Percentiles rank a stretch among this genome's conserved stretches.
phyloP scores from a whole-genome alignment of 1,284 basidiomycete species.

The Fistulinella cinereoalba region DNA sequence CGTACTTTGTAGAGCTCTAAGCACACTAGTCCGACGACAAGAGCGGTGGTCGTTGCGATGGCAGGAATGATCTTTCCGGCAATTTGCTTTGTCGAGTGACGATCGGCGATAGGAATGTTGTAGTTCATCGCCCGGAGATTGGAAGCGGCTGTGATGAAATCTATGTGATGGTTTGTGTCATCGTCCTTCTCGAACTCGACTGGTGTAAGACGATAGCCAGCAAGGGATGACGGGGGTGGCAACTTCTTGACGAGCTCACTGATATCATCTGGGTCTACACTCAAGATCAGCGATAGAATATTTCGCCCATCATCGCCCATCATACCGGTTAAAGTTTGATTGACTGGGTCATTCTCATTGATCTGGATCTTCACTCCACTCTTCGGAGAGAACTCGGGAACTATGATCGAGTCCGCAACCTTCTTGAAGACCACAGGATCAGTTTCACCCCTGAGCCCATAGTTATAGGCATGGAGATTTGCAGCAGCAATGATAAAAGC shows the following conservation, averaged over 20 bases:
- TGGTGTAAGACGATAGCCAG: constrained; percentile 91
- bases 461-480: constrained; percentile 98
- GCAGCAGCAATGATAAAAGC: constrained; percentile 91
- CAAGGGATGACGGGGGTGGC: constrained; percentile 86
- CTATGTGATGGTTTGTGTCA: constrained; percentile 97
- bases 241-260: constrained; percentile 62
- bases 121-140: constrained; percentile 98
- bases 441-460: constrained; percentile 89
- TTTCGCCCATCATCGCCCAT: constrained; percentile 10
- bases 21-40: constrained; percentile 94
- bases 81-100: constrained; percentile 96
- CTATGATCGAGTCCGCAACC: constrained; percentile 79
- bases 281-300: constrained; percentile 7
- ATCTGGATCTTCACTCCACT: constrained; percentile 94
- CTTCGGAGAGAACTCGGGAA: constrained; percentile 93
- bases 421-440: constrained; percentile 83
- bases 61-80: constrained; percentile 99
- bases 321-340: constrained; percentile 48
- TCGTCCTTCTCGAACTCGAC: constrained; percentile 99
- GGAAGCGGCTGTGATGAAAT: constrained; percentile 98
- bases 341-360: constrained; percentile 87
- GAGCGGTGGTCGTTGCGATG: constrained; percentile 96
- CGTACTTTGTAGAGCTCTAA: constrained; percentile 94
- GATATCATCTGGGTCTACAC: constrained; percentile 52
- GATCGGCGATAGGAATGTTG: constrained; percentile 84